Conservation (phyloP, 106 monocot species). For the Dactylorhiza incarnata region DNA sequence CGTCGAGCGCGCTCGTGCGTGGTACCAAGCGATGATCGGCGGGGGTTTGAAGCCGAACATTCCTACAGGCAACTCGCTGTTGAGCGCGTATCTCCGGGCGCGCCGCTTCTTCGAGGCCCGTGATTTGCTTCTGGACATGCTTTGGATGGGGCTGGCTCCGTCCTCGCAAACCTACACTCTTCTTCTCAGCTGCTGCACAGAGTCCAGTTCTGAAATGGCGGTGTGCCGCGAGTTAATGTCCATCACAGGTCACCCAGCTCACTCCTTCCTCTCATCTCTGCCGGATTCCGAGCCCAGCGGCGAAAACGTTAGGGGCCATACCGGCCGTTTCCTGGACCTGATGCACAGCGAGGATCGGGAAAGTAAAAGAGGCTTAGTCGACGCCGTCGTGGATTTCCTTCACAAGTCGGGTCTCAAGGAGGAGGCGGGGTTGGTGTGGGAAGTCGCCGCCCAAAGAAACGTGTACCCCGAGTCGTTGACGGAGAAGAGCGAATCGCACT, state of each 20-base stretch:
- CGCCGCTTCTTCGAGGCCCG: constrained; percentile 58
- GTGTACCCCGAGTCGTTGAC: constrained; percentile 79
- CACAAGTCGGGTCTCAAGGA: constrained; percentile 85
- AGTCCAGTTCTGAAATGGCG: constrained; percentile 30
- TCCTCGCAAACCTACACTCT: constrained; percentile 92
- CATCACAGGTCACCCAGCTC: constrained; percentile 84
- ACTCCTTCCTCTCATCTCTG: constrained; percentile 53
- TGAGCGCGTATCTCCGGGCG: constrained; percentile 73
- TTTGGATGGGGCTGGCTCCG: constrained; percentile 49
- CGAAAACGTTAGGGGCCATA: constrained; percentile 62
- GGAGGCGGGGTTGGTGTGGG: constrained; percentile 94
- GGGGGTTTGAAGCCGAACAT: constrained; percentile 76
- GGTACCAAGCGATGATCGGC: constrained; percentile 80
- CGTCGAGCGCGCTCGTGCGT: constrained; percentile 61
- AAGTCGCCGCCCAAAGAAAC: constrained; percentile 68
- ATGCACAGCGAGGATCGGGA: constrained; percentile 93
- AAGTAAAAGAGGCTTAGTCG: constrained; percentile 84
- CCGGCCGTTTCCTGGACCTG: constrained; percentile 57
- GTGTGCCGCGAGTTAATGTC: constrained; percentile 59
- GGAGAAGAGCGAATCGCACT: constrained; percentile 58
- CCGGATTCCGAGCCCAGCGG: constrained; percentile 84
- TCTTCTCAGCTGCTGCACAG: constrained; percentile 73
- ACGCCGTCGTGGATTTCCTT: constrained; percentile 90
- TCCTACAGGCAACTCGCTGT: constrained; percentile 84
- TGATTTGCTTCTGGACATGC: constrained; percentile 61